These are phyloP conservation scores for Thelonectria discophora DNA, from an alignment of 2,329 filamentous ascomycete genomes.

Conservation along the genomic window DNA sequence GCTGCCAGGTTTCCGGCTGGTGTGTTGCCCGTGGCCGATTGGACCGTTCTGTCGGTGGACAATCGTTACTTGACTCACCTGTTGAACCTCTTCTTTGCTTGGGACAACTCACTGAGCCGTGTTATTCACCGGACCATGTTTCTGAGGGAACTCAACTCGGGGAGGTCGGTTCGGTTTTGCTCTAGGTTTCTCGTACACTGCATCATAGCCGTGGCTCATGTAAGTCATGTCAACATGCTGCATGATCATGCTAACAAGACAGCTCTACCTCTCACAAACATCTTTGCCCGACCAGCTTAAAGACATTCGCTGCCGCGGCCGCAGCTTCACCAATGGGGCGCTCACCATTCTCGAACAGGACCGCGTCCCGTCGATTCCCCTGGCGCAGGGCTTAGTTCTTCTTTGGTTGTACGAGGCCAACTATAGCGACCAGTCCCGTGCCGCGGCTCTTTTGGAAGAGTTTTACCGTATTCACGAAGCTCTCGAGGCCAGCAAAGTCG, in stretches of 20 bases:
- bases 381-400: no score
- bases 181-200: not conserved
- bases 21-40: not conserved
- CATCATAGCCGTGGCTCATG: not conserved
- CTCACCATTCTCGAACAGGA: not conserved
- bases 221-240: not conserved
- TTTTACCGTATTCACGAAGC: no score
- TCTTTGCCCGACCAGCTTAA: not conserved
- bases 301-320: not conserved
- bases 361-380: no score
- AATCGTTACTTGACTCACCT: not conserved
- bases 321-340: not conserved
- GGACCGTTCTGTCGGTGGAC: not conserved
- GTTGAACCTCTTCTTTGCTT: not conserved
- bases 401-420: no score
- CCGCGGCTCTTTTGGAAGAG: no score
- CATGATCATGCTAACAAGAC: not conserved
- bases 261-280: not conserved
- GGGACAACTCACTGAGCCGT: not conserved
- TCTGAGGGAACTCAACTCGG: not conserved
- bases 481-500: no score
- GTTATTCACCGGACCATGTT: not conserved
- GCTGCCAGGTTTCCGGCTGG: not conserved
- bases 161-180: not conserved
- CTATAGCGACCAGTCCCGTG: no score